Evolutionary conservation across 1,284 basidiomycete genomes (phyloP).

Genomic region (Rhodotorula sp.): DNA sequence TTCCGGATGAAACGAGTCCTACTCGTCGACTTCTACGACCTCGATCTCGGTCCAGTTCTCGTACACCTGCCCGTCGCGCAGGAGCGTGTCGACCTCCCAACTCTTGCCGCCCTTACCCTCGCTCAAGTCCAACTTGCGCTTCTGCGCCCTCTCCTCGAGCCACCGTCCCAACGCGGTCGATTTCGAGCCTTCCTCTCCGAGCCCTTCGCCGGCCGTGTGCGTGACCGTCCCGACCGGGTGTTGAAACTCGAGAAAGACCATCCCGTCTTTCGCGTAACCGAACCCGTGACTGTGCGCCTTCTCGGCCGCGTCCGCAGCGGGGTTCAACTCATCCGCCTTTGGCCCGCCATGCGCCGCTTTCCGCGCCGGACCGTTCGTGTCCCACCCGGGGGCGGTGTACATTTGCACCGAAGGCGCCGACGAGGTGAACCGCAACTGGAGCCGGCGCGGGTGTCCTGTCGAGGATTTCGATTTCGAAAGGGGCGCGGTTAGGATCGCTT

Average conservation of each 20-base stretch:
- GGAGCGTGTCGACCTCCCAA: constrained; percentile 31
- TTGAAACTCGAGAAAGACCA: constrained; percentile 40
- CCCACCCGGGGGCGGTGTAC: constrained; percentile 27
- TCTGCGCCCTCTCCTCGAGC: constrained; percentile 7
- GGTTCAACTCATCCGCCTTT: neutral
- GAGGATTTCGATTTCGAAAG: neutral
- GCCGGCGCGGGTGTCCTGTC: constrained; percentile 5
- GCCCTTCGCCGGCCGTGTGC: constrained; percentile 6
- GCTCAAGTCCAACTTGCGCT: neutral
- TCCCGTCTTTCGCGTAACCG: constrained; percentile 26
- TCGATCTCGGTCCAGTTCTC: constrained; percentile 38
- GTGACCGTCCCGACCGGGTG: constrained; percentile 30
- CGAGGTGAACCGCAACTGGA: constrained; percentile 26
- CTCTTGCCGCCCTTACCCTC: constrained; percentile 8
- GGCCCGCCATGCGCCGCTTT: constrained; percentile 21
- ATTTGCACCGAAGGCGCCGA: constrained; percentile 33
- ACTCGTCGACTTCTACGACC: constrained; percentile 4
- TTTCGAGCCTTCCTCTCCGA: neutral
- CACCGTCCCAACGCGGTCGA: constrained; percentile 7
- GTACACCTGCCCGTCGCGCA: constrained; percentile 29
- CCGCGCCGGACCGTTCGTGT: constrained; percentile 15
- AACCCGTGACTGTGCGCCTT: neutral
- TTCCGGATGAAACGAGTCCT: neutral
- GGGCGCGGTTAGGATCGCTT: constrained; percentile 33
- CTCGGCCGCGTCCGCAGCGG: neutral